Conservation (phyloP, 331 rosid species). For the Malus hybrid region DNA sequence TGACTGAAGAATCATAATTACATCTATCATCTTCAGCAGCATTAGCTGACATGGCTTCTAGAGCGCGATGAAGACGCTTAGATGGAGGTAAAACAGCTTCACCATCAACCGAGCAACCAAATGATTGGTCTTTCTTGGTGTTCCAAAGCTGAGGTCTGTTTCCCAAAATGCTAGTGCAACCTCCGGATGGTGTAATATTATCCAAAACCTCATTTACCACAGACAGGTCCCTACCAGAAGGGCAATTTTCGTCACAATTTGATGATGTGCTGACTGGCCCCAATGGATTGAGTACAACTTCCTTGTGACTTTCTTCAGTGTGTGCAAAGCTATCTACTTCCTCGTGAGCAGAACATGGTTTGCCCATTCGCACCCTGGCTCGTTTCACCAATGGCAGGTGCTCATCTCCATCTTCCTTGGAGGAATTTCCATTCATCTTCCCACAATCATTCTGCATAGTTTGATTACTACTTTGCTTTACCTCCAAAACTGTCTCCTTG, state of each 20-base stretch:
- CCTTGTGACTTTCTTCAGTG: constrained; percentile 41
- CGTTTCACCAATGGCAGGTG: constrained; percentile 93
- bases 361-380: constrained; percentile 88
- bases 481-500: constrained; percentile 36
- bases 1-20: constrained; percentile 28
- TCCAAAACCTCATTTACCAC: constrained; percentile 32
- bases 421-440: constrained; percentile 33
- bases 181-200: constrained; percentile 36
- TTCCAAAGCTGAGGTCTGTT: constrained; percentile 41
- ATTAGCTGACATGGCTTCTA: constrained; percentile 98
- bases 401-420: constrained; percentile 84
- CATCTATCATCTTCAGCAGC: constrained; percentile 63
- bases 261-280: constrained; percentile 30
- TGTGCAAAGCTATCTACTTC: constrained; percentile 34
- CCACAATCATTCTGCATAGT: constrained; percentile 41
- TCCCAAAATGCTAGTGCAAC: constrained; percentile 27
- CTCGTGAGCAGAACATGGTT: constrained; percentile 47
- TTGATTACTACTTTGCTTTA: constrained; percentile 34
- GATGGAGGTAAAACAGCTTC: constrained; percentile 96
- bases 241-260: constrained; percentile 33
- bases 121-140: constrained; percentile 54
- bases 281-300: constrained; percentile 24
- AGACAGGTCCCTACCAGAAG: constrained; percentile 32
- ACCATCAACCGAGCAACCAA: constrained; percentile 54
- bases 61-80: constrained; percentile 93